Evolutionary conservation across 306 rosid genomes (phyloP).

Genomic region (Elaeagnus macrophylla): DNA sequence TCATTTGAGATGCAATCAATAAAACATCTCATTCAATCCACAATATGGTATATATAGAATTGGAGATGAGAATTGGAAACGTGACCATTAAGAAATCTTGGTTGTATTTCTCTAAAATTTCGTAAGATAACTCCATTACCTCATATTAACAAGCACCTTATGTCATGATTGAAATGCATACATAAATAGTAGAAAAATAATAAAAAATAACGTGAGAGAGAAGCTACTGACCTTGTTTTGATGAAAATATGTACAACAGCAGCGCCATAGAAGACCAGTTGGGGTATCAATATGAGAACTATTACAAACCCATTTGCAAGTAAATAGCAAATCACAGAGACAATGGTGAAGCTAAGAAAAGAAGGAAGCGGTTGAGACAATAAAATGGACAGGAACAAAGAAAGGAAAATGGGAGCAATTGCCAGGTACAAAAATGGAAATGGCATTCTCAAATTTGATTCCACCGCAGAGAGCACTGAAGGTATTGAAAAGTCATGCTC

Average conservation of each 20-base stretch:
- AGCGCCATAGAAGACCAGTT: conserved; percentile 60
- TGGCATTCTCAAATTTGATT: conserved; percentile 66
- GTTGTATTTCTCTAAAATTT: too few species aligned
- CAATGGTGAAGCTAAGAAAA: conserved; percentile 48
- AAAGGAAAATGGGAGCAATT: conserved; percentile 58
- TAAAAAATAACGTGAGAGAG: too few species aligned
- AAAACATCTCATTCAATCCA: too few species aligned
- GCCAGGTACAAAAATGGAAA: conserved; percentile 51
- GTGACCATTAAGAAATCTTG: too few species aligned
- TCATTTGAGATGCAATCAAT: too few species aligned
- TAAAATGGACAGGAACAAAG: conserved; percentile 46
- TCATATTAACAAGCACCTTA: background rate
- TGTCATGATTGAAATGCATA: conserved; percentile 1
- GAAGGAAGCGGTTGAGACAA: conserved; percentile 61
- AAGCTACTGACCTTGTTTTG: conserved; percentile 61
- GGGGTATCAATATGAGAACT: conserved; percentile 59
- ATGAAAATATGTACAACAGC: conserved; percentile 73
- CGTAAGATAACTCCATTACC: too few species aligned
- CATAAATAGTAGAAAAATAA: too few species aligned
- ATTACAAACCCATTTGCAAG: conserved; percentile 68
- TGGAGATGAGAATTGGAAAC: too few species aligned
- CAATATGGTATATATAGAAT: too few species aligned
- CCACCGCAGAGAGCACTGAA: conserved; percentile 64
- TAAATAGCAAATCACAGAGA: conserved; percentile 72
- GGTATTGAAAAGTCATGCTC: conserved; percentile 70